Evolutionary conservation across 345 rosid species (phyloP).

Genomic region (Moricandia arvensis): DNA sequence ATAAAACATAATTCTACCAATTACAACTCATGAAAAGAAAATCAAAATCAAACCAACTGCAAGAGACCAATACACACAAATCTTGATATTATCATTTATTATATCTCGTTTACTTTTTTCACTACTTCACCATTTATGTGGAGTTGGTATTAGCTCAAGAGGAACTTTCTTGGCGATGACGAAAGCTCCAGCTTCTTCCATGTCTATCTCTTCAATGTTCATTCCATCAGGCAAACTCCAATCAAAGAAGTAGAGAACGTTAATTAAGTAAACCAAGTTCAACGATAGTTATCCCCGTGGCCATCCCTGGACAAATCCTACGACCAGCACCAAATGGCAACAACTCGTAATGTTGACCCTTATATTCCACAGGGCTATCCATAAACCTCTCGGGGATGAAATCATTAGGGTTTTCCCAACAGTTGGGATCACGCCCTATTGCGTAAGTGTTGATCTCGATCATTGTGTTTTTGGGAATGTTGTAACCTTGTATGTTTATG

Average conservation of each 20-base stretch:
- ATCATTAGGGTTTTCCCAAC: slow-evolving; percentile 44
- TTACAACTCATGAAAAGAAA: not conserved
- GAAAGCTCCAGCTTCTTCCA: slow-evolving; percentile 41
- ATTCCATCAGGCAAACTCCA: slow-evolving; percentile 45
- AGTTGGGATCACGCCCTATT: slow-evolving; percentile 47
- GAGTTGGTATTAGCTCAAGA: slow-evolving; percentile 28
- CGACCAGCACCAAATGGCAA: slow-evolving; percentile 59
- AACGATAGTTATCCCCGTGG: slow-evolving; percentile 37
- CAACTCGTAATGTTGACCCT: slow-evolving; percentile 50
- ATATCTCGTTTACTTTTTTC: not conserved
- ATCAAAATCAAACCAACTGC: not conserved
- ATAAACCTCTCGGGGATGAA: slow-evolving; percentile 49
- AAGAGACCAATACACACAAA: not conserved
- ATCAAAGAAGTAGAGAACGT: slow-evolving; percentile 42
- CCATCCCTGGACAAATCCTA: slow-evolving; percentile 50
- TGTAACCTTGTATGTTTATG: slow-evolving; percentile 40
- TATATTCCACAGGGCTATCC: slow-evolving; percentile 42
- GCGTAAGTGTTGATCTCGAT: slow-evolving; percentile 49
- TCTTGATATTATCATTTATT: not conserved
- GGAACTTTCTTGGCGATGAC: slow-evolving; percentile 27
- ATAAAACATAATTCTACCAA: slow-evolving; percentile 6
- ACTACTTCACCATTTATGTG: slow-evolving; percentile 9
- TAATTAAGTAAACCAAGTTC: slow-evolving; percentile 42
- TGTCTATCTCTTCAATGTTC: slow-evolving; percentile 27
- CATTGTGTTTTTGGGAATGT: slow-evolving; percentile 40